Percentiles rank a stretch among this genome's conserved stretches.
Evolutionary conservation across 768 basidiomycete species (phyloP).

Genomic region (Podaxis rugospora): DNA sequence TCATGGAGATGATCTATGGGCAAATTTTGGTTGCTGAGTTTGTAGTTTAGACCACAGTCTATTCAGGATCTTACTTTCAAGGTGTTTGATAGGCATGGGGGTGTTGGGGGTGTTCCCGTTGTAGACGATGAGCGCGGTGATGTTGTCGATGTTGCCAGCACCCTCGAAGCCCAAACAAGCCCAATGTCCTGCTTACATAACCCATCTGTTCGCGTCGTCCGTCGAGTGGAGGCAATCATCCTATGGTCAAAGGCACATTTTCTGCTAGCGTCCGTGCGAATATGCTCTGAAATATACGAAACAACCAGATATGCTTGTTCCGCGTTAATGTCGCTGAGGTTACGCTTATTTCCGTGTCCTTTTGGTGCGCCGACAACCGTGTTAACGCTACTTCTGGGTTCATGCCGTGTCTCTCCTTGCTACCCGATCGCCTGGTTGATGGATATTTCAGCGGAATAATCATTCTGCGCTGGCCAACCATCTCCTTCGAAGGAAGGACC

Average conservation of each 20-base stretch:
- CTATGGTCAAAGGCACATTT: not conserved
- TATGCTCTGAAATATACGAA: not conserved
- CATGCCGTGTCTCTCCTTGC: not conserved
- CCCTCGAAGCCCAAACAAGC: constrained; percentile 24
- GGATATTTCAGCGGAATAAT: not conserved
- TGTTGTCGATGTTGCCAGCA: constrained; percentile 32
- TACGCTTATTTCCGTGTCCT: constrained; percentile 3
- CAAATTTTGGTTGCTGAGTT: constrained; percentile 11
- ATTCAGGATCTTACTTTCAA: constrained; percentile 59
- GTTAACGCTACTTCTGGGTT: not conserved
- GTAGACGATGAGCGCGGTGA: constrained; percentile 23
- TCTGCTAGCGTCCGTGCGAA: not conserved
- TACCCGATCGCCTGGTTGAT: not conserved
- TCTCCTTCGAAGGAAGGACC: not conserved
- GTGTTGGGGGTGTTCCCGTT: constrained; percentile 17
- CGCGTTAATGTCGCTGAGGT: not conserved
- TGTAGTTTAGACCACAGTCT: not conserved
- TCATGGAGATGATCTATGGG: constrained; percentile 73
- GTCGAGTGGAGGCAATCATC: not conserved
- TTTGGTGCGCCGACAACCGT: constrained; percentile 3
- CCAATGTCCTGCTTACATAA: constrained; percentile 23
- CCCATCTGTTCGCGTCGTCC: constrained; percentile 4
- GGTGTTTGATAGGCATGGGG: constrained; percentile 76
- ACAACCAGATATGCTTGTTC: not conserved
- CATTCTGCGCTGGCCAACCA: not conserved